Conservation (phyloP, 1,139 yeast species). For the Hyphopichia pseudoburtonii region DNA sequence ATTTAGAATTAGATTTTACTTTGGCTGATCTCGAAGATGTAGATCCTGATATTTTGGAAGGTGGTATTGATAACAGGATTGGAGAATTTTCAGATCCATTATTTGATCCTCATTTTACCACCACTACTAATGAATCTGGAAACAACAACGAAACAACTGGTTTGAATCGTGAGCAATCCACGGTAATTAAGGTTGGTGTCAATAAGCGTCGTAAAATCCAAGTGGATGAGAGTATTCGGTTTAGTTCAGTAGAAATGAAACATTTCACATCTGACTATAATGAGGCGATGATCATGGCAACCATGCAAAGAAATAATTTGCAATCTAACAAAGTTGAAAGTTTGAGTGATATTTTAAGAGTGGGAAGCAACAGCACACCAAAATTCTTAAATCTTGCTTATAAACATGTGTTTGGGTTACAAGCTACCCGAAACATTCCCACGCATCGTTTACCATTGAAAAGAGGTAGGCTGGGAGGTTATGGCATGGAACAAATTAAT, state of each 20-base stretch:
- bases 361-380: conserved; percentile 3
- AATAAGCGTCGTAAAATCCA: conserved; percentile 1
- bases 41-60: conserved; percentile 6
- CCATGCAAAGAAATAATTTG: not conserved
- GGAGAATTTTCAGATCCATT: no score
- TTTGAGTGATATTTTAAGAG: not conserved
- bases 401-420: conserved; percentile 4
- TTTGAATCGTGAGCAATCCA: not conserved
- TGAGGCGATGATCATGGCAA: not conserved
- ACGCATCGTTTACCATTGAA: conserved; percentile 1
- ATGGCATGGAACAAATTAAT: conserved; percentile 8
- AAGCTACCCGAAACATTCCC: not conserved
- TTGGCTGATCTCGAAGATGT: conserved; percentile 1
- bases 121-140: not conserved
- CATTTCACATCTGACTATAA: not conserved
- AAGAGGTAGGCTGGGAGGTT: conserved; percentile 5
- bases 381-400: conserved; percentile 9
- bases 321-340: not conserved
- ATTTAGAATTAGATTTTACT: conserved; percentile 1
- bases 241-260: not conserved
- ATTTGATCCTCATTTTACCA: conserved; percentile 3
- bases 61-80: not conserved
- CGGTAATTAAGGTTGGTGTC: no score
- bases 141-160: not conserved
- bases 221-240: not conserved